A percentile compares a stretch with the other conserved stretches of the same genome.
These are phyloP conservation scores for Diaporthe humulicola DNA, from an alignment of 2,329 filamentous ascomycete species.

Conservation along the genomic window DNA sequence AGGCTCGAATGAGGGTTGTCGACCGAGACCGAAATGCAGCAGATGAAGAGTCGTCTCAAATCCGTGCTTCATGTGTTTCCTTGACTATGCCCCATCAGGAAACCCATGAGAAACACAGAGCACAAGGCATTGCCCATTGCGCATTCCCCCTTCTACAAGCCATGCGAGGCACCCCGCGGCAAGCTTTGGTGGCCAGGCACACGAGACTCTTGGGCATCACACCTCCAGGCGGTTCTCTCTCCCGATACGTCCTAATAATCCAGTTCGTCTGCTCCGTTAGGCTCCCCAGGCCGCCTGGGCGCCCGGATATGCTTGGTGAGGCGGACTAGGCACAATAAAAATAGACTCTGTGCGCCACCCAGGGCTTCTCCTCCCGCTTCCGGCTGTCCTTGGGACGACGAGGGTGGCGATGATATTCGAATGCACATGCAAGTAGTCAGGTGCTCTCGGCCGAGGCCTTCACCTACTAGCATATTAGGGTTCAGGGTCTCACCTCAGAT, in stretches of 20 bases:
- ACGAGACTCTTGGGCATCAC: neutral
- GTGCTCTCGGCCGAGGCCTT: constrained; percentile 10
- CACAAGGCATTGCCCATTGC: constrained; percentile 8
- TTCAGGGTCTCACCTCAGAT: constrained; percentile 1
- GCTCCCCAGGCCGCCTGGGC: constrained; percentile 15
- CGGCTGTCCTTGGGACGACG: constrained; percentile 4
- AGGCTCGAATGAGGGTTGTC: constrained; percentile 17
- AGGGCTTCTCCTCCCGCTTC: neutral
- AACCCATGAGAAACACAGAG: constrained; percentile 24
- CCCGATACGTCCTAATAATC: neutral
- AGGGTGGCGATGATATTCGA: neutral
- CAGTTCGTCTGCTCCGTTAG: constrained; percentile 14
- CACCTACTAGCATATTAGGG: neutral
- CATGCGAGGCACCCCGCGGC: neutral
- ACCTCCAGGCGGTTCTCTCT: too few relatives aligned
- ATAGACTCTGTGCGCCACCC: neutral
- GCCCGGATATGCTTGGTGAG: neutral
- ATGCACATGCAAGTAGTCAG: neutral
- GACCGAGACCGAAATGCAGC: constrained; percentile 19
- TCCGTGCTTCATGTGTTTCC: constrained; percentile 31
- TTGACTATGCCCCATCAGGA: constrained; percentile 4
- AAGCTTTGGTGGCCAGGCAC: neutral
- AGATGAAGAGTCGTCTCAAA: constrained; percentile 18
- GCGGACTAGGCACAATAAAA: constrained; percentile 7
- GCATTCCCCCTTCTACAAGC: neutral